Conservation (phyloP, 2,329 filamentous ascomycete genomes). For the Grosmannia penicillata region DNA sequence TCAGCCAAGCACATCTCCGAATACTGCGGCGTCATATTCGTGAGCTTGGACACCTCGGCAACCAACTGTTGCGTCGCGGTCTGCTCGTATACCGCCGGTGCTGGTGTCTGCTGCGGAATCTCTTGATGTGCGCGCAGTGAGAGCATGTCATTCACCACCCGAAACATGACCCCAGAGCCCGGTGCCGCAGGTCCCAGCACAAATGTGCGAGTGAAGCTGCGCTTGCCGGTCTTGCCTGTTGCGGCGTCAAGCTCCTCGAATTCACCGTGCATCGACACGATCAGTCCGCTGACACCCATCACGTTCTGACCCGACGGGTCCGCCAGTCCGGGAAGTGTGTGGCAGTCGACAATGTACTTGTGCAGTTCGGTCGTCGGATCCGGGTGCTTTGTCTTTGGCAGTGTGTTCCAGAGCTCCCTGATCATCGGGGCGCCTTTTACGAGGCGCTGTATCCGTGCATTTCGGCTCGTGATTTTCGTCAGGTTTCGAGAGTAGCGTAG, state of each 20-base stretch:
- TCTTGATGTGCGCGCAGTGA: slow-evolving; percentile 51
- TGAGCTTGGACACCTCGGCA: slow-evolving; percentile 59
- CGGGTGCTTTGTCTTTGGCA: slow-evolving; percentile 64
- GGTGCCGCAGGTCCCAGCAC: slow-evolving; percentile 61
- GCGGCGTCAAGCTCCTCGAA: slow-evolving; percentile 57
- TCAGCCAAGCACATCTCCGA: slow-evolving; percentile 69
- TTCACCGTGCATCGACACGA: slow-evolving; percentile 68
- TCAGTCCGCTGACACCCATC: slow-evolving; percentile 60
- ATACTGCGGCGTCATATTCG: slow-evolving; percentile 66
- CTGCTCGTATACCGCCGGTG: slow-evolving; percentile 11
- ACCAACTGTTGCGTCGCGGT: slow-evolving; percentile 53
- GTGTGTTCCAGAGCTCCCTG: slow-evolving; percentile 48
- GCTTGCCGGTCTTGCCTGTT: slow-evolving; percentile 42
- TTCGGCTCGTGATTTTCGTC: slow-evolving; percentile 45
- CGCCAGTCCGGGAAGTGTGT: slow-evolving; percentile 54
- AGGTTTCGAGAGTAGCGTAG: slow-evolving; percentile 69
- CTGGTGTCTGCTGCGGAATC: slow-evolving; percentile 24
- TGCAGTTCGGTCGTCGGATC: slow-evolving; percentile 49
- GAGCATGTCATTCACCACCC: slow-evolving; percentile 69
- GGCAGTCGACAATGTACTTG: slow-evolving; percentile 75
- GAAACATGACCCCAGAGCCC: slow-evolving; percentile 41
- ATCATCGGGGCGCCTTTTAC: slow-evolving; percentile 53
- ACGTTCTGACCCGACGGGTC: slow-evolving; percentile 51
- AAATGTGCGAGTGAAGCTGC: slow-evolving; percentile 73
- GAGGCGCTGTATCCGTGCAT: slow-evolving; percentile 44